A percentile compares a stretch with the other conserved stretches of the same genome.
Conservation (phyloP, 1,139 yeast genomes). For the Magnusiomyces fungicola region DNA sequence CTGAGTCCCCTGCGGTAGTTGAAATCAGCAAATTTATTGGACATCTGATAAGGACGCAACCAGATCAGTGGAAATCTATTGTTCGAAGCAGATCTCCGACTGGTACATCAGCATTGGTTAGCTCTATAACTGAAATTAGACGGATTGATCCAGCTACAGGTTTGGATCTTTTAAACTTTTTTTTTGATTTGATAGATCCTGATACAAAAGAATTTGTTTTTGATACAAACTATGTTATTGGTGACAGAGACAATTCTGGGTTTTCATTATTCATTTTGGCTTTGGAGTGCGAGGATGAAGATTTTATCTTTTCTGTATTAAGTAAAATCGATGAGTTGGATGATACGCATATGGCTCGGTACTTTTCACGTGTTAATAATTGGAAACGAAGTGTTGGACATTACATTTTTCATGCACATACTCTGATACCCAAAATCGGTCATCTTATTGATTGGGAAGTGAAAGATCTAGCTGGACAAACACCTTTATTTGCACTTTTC, state of each 20-base stretch:
- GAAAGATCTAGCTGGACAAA: slow-evolving; percentile 62
- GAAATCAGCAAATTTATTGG: background rate
- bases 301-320: slow-evolving; percentile 44
- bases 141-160: slow-evolving; percentile 5
- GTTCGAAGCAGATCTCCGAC: slow-evolving; percentile 46
- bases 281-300: slow-evolving; percentile 46
- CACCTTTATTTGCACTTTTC: slow-evolving; percentile 71
- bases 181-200: slow-evolving; percentile 37
- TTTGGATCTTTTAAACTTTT: slow-evolving; percentile 36
- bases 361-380: slow-evolving; percentile 46
- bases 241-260: slow-evolving; percentile 50
- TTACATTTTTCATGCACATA: slow-evolving; percentile 55
- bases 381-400: slow-evolving; percentile 62
- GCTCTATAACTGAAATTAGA: background rate
- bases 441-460: slow-evolving; percentile 57
- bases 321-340: slow-evolving; percentile 37
- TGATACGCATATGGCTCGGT: slow-evolving; percentile 41
- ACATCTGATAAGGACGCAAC: slow-evolving; percentile 3
- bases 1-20: background rate
- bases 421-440: slow-evolving; percentile 51
- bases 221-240: slow-evolving; percentile 58
- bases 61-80: slow-evolving; percentile 36
- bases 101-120: slow-evolving; percentile 57
- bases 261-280: slow-evolving; percentile 57
- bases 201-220: slow-evolving; percentile 35